These are phyloP conservation scores for Russula emetica DNA, from an alignment of 768 basidiomycete genomes.

Conservation along the genomic window DNA sequence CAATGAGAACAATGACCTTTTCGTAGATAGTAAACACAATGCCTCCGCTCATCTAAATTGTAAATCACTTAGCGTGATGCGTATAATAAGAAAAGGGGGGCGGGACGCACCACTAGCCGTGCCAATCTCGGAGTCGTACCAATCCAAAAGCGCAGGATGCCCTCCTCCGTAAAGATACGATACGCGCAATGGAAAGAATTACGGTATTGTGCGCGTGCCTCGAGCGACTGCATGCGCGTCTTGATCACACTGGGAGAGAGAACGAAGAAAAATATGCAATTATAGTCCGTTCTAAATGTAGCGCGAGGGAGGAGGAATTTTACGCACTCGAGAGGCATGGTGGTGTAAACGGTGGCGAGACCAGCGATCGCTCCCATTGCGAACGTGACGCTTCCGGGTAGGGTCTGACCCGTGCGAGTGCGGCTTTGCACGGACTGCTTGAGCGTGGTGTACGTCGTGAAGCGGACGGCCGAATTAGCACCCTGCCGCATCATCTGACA, in stretches of 20 bases:
- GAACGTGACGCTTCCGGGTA: conserved; percentile 88
- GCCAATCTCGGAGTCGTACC: conserved; percentile 89
- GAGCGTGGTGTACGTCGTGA: conserved; percentile 90
- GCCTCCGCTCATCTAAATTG: conserved; percentile 80
- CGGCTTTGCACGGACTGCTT: conserved; percentile 91
- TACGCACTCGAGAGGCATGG: conserved; percentile 76
- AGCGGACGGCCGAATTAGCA: conserved; percentile 93
- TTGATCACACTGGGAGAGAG: conserved; percentile 75
- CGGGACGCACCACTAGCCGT: conserved; percentile 66
- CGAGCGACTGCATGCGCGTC: conserved; percentile 94
- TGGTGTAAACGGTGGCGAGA: conserved; percentile 88
- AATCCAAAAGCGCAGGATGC: conserved; percentile 89
- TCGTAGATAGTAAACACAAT: conserved; percentile 94
- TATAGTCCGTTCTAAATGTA: neutral
- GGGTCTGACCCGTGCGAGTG: conserved; percentile 72
- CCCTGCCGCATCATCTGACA: conserved; percentile 93
- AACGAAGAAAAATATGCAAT: neutral
- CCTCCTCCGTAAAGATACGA: conserved; percentile 91
- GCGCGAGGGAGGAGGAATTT: neutral
- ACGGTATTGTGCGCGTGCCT: conserved; percentile 76
- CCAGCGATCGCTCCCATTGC: conserved; percentile 93
- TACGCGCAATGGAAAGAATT: conserved; percentile 97
- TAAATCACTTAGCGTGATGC: neutral
- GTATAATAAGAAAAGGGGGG: neutral
- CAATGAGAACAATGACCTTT: conserved; percentile 58